These are phyloP conservation scores for Termitomyces sp. DNA, from an alignment of 768 basidiomycete genomes.

Conservation along the genomic window DNA sequence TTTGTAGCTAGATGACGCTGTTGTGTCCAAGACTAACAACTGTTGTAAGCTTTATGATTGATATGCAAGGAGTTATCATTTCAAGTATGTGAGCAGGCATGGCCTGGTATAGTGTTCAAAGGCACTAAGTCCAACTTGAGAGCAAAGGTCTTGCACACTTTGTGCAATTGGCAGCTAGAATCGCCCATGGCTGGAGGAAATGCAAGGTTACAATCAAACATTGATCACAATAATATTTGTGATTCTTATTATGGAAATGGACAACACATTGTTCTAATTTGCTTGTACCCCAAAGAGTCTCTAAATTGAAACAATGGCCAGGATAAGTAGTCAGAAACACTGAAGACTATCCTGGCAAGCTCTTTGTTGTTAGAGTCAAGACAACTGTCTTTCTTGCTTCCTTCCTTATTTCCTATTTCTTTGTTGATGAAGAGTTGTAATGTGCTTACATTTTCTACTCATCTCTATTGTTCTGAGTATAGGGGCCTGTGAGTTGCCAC, in stretches of 20 bases:
- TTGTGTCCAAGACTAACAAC: not conserved
- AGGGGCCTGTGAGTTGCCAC: conserved; percentile 29
- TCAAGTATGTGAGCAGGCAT: not conserved
- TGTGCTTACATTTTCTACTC: conserved; percentile 32
- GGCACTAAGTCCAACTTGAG: not conserved
- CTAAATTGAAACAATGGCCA: conserved; percentile 15
- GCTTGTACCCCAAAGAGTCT: too few relatives aligned
- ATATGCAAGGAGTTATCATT: not conserved
- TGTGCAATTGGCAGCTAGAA: too few relatives aligned
- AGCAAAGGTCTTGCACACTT: not conserved
- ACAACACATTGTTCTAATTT: not conserved
- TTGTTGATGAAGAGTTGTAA: conserved; percentile 23
- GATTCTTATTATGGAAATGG: not conserved
- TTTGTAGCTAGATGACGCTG: not conserved
- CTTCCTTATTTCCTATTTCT: conserved; percentile 6
- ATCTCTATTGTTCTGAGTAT: conserved; percentile 25
- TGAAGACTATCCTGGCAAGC: not conserved
- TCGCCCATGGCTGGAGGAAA: too few relatives aligned
- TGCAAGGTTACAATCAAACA: not conserved
- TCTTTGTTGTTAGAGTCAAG: not conserved
- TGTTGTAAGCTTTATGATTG: not conserved
- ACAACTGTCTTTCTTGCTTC: not conserved
- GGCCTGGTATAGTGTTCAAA: not conserved
- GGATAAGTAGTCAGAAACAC: conserved; percentile 5
- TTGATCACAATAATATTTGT: not conserved